Evolutionary conservation across 1,139 yeast species (phyloP).

Genomic region (Hansenula lynferdii): DNA sequence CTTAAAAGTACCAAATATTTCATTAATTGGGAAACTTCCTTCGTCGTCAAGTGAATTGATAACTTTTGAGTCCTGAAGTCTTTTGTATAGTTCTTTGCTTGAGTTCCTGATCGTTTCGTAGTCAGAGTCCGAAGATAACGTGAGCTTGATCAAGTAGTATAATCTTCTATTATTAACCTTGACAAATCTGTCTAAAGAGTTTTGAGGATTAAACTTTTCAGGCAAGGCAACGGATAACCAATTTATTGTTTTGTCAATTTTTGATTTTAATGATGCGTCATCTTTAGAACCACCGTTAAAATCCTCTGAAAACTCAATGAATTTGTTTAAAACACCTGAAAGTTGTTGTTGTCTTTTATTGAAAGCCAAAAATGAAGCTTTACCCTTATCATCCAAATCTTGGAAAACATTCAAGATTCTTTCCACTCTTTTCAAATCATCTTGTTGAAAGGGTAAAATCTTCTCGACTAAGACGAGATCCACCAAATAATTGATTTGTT

Average conservation of each 20-base stretch:
- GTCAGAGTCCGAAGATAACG: constrained; percentile 55
- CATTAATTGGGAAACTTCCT: constrained; percentile 37
- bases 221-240: constrained; percentile 66
- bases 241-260: constrained; percentile 50
- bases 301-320: constrained; percentile 33
- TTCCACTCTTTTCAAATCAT: constrained; percentile 44
- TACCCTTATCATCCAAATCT: constrained; percentile 52
- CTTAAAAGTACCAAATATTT: constrained; percentile 48
- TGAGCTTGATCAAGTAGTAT: constrained; percentile 48
- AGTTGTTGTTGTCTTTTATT: constrained; percentile 63
- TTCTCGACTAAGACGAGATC: constrained; percentile 59
- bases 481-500: constrained; percentile 59
- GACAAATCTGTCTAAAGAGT: constrained; percentile 47
- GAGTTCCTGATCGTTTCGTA: constrained; percentile 56
- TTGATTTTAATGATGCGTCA: constrained; percentile 25
- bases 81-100: constrained; percentile 53
- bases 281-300: constrained; percentile 26
- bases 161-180: constrained; percentile 53
- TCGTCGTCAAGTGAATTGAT: constrained; percentile 35
- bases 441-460: constrained; percentile 50
- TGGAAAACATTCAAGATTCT: constrained; percentile 48
- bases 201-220: constrained; percentile 40
- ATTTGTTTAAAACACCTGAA: constrained; percentile 31
- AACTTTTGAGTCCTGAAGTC: constrained; percentile 47
- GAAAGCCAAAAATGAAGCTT: constrained; percentile 63